Conservation (phyloP, 768 basidiomycete genomes). For the Leucocoprinus leucothites region DNA sequence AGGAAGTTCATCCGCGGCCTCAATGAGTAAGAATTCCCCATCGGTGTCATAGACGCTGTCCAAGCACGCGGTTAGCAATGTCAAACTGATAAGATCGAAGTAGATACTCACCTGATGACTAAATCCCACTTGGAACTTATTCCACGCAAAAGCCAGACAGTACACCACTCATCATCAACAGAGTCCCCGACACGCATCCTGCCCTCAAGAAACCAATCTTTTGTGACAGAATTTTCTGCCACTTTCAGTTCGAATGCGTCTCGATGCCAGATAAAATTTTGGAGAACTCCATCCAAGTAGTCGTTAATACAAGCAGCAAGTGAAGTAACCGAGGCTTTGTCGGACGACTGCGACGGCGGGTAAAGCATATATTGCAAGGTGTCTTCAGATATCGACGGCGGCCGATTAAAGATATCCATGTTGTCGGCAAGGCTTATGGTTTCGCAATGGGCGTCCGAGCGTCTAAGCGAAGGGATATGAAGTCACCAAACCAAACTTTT, state of each 20-base stretch:
- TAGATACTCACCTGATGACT: slow-evolving; percentile 60
- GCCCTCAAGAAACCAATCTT: slow-evolving; percentile 68
- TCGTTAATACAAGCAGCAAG: slow-evolving; percentile 66
- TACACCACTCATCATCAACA: slow-evolving; percentile 98
- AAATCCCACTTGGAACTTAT: slow-evolving; percentile 79
- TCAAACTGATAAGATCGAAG: slow-evolving; percentile 5
- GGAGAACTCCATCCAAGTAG: slow-evolving; percentile 52
- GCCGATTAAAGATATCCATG: slow-evolving; percentile 72
- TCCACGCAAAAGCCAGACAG: slow-evolving; percentile 84
- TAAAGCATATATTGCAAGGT: slow-evolving; percentile 77
- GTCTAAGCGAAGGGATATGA: slow-evolving; percentile 1
- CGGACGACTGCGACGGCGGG: slow-evolving; percentile 49
- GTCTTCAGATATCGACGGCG: slow-evolving; percentile 82
- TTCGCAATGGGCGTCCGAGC: background rate
- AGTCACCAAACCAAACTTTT: background rate
- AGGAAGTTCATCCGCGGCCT: slow-evolving; percentile 89
- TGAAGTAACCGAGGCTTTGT: slow-evolving; percentile 58
- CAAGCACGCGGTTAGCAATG: background rate
- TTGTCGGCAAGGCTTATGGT: background rate
- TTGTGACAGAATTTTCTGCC: slow-evolving; percentile 38
- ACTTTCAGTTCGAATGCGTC: slow-evolving; percentile 80
- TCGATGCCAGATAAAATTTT: slow-evolving; percentile 76
- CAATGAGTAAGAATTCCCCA: slow-evolving; percentile 94
- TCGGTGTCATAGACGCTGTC: slow-evolving; percentile 80
- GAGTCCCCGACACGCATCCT: slow-evolving; percentile 91